phyloP scores from a whole-genome alignment of 1,284 basidiomycete genomes.

The Ustilago loliicola region DNA sequence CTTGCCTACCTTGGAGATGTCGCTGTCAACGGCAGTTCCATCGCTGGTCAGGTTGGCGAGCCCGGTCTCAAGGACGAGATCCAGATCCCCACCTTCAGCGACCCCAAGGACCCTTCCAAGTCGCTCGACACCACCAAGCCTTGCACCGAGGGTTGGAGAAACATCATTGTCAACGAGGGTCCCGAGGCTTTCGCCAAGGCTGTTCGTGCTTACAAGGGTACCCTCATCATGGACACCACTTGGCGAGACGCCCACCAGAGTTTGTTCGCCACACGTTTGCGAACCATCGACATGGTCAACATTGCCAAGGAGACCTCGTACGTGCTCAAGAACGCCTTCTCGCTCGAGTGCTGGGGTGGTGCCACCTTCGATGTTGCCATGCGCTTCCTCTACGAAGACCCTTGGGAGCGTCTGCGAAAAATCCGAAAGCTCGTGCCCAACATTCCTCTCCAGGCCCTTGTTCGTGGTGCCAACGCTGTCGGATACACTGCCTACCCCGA shows the following conservation, averaged over 20 bases:
- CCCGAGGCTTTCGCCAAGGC: conserved; percentile 99
- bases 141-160: conserved; percentile 93
- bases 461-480: conserved; percentile 98
- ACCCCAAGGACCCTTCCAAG: conserved; percentile 80
- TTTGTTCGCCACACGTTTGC: conserved; percentile 92
- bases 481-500: conserved; percentile 99
- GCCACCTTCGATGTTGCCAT: conserved; percentile 99
- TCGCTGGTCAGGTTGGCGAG: conserved; percentile 92
- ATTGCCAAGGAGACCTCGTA: conserved; percentile 93
- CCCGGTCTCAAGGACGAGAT: conserved; percentile 94
- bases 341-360: conserved; percentile 99
- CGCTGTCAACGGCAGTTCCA: conserved; percentile 96
- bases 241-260: conserved; percentile 99
- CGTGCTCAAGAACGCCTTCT: conserved; percentile 94
- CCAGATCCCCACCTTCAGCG: conserved; percentile 83
- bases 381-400: conserved; percentile 99
- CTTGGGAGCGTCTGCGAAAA: conserved; percentile 96
- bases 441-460: conserved; percentile 97
- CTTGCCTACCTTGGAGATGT: conserved; percentile 97
- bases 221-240: conserved; percentile 80
- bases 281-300: conserved; percentile 97
- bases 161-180: conserved; percentile 97
- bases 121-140: conserved; percentile 85
- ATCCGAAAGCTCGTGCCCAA: conserved; percentile 97
- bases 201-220: conserved; percentile 94